These are phyloP conservation scores for Neocucurbitaria cava DNA, from an alignment of 2,329 filamentous ascomycete genomes.

Conservation along the genomic window DNA sequence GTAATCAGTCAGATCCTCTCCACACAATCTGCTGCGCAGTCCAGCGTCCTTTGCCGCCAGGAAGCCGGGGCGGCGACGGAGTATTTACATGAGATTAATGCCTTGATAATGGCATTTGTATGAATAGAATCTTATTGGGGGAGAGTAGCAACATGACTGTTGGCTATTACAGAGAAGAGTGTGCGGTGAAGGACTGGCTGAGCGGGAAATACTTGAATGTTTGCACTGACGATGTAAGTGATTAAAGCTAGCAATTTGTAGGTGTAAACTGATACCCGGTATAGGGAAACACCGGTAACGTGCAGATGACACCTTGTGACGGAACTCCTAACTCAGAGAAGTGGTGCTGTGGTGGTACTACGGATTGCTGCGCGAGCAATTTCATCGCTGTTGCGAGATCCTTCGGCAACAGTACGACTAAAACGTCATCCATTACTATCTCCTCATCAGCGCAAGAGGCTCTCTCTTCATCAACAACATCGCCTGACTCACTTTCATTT, in stretches of 20 bases:
- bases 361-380: not conserved
- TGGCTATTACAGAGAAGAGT: not conserved
- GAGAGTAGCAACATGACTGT: not conserved
- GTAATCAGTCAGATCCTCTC: not conserved
- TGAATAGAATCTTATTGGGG: not conserved
- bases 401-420: not conserved
- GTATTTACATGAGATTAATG: not conserved
- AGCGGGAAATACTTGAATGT: slow-evolving; percentile 1
- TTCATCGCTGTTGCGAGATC: not conserved
- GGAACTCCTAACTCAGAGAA: slow-evolving; percentile 43
- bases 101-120: not conserved
- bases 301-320: slow-evolving; percentile 19
- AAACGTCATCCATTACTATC: too few species aligned
- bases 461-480: too few species aligned
- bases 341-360: not conserved
- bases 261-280: too few species aligned
- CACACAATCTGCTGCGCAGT: not conserved
- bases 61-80: not conserved
- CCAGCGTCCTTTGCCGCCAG: not conserved
- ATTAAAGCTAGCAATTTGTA: not conserved
- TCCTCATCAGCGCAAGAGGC: too few species aligned
- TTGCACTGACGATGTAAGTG: not conserved
- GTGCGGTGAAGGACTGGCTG: not conserved
- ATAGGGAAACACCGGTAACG: not conserved
- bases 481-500: too few species aligned